Conservation (phyloP, 768 basidiomycete genomes). For the Leccinellum rugosiceps region DNA sequence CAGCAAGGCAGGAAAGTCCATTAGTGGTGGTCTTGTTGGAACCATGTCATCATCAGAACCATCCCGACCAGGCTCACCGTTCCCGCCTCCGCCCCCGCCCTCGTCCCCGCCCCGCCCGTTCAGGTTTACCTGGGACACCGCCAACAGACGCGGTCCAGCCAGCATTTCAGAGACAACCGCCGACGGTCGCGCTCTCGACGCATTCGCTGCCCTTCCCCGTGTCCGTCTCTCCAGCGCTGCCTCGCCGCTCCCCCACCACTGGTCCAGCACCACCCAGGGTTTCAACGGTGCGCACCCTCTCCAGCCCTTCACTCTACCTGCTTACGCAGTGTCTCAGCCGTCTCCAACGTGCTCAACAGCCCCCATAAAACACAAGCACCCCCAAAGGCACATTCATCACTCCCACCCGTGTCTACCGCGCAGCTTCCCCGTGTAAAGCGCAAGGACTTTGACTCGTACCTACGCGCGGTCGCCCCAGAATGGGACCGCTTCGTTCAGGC, state of each 20-base stretch:
- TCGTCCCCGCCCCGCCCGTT: constrained; percentile 53
- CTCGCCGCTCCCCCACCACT: constrained; percentile 55
- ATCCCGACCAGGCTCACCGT: constrained; percentile 41
- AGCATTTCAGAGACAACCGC: constrained; percentile 77
- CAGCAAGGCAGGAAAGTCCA: constrained; percentile 47
- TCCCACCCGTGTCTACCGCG: constrained; percentile 69
- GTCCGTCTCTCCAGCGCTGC: constrained; percentile 48
- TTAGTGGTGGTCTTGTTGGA: constrained; percentile 10
- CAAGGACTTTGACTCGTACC: constrained; percentile 83
- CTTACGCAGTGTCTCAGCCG: constrained; percentile 51
- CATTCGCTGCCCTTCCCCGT: constrained; percentile 43
- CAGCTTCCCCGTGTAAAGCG: constrained; percentile 77
- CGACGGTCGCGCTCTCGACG: constrained; percentile 57
- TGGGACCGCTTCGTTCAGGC: constrained; percentile 71
- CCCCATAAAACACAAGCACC: constrained; percentile 83
- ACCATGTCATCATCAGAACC: constrained; percentile 44
- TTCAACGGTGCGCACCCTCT: constrained; percentile 69
- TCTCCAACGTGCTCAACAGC: constrained; percentile 90
- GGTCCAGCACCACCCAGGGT: constrained; percentile 81
- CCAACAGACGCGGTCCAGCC: constrained; percentile 58
- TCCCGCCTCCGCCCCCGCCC: constrained; percentile 39
- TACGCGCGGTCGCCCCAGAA: constrained; percentile 66
- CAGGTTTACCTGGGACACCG: constrained; percentile 73
- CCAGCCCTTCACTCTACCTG: not conserved
- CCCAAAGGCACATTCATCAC: constrained; percentile 79